Base-by-base conservation (phyloP, 768 basidiomycete genomes). In the Favolaschia claudopus region DNA sequence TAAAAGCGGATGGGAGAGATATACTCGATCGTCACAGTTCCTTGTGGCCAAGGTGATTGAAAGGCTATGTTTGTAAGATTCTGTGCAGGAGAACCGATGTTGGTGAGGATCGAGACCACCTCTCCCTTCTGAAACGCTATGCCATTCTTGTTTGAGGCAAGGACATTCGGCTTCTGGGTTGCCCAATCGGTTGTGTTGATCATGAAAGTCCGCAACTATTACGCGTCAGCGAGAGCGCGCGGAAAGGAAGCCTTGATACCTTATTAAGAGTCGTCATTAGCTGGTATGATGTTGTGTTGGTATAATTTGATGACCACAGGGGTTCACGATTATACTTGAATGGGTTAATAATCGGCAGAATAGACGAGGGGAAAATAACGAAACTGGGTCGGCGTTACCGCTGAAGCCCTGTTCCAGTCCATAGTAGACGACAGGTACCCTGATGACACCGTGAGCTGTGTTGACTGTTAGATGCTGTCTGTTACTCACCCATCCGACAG, bases 361-460 rank as follows among this genome's bases (percentile, higher is more conserved):
- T 22, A 25, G 50, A 60, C 24, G 27, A 28, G 33, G 28, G 7
- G 25, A 28, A 12, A 54, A 22, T 34, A 28, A 66, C 82, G 64
- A 70, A n/a, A 90, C 88, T 32, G 91, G 91, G 66, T 93, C 91
- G 8, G 70, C 73, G 66, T 73, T 75, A 31, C 91, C 92, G 53
- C 73, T 76, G 70, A 90, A 88, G 36, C 79, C 75, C 69, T 92
- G 91, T 66, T 93, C 92, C 72, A 91, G 89, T 2, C 92, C 91
- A 59, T 91, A 91, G 70, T 93, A 93, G 12, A 91, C 83, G 58
- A 93, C 86, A 1, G 92, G 91, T 63, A 92, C 91, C n/a, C 66
- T 67, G 37, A 9, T n/a, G 13, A 36, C 17, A 38, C 7, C 31
- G 22, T 52, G 27, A 20, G 42, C 31, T n/a, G 19, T 14, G 28